Base-by-base conservation (phyloP, 2,329 filamentous ascomycete genomes). In the Nannizziopsis barbatae region DNA sequence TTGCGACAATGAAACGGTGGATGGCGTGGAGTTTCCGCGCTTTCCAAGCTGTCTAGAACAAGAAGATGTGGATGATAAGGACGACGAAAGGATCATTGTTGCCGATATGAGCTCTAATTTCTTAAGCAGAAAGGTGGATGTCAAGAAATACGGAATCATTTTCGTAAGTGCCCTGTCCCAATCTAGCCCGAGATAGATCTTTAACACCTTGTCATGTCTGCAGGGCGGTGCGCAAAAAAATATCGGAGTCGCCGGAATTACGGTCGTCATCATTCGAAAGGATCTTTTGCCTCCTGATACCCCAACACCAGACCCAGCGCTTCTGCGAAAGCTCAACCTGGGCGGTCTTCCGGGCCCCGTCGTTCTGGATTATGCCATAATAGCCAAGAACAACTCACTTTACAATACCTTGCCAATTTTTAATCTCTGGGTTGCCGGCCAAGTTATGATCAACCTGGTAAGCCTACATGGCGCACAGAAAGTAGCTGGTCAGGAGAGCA, bases 361-460 rank as follows among this genome's bases (percentile, higher is more conserved):
- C 14, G 77, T 95, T 38, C 71, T 96, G 42, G 79, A 86, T 55
- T 96, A 90, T 62, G 82, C 87, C 53, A 87, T 79, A 0, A 83
- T 92, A 56, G 83, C 85, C 36, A 93, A 93, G 74, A 93, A 93
- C 71, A 92, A 94, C 71, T 92, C 84, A 57, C 75, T 96, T 22
- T 96, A 96, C 72, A 96, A 96, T 69, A 96, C 90, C 0, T 72
- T 96, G 9, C 89, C 86, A 60, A 94, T 96, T 60, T 95, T 96
- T 60, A 89, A 90, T 64, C 84, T 95, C 33, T 96, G 83, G 59
- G 79, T 95, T 47, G 86, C 86, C 12, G 88, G 88, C n/a, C 80
- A 86, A 63, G 89, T 96, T 45, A 81, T 96, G 61, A 80, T 84
- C 61, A 80, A 77, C 54, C 75, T 95, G 0, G 73, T 94, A 11